Evolutionary conservation across 2,329 filamentous ascomycete species (phyloP).

Genomic region (Biscogniauxia mediterranea): DNA sequence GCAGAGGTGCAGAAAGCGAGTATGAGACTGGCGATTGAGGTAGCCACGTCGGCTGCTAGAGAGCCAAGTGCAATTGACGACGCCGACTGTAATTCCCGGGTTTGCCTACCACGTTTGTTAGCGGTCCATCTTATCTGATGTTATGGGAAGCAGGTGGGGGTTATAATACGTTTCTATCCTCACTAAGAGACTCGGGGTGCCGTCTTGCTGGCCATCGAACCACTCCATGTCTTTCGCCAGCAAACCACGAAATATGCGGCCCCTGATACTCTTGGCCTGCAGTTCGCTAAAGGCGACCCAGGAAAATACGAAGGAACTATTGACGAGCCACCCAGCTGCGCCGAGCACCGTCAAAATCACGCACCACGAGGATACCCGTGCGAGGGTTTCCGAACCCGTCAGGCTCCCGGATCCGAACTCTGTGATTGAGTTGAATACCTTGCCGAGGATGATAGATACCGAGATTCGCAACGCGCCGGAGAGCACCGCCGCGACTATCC

Average conservation of each 20-base stretch:
- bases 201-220: constrained; percentile 74
- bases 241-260: constrained; percentile 64
- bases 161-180: constrained; percentile 65
- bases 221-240: constrained; percentile 74
- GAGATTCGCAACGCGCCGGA: constrained; percentile 63
- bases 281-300: constrained; percentile 82
- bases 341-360: constrained; percentile 64
- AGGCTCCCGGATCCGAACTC: constrained; percentile 58
- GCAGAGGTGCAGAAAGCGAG: constrained; percentile 80
- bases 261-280: constrained; percentile 67
- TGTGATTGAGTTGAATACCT: constrained; percentile 70
- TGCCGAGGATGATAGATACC: constrained; percentile 69
- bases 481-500: constrained; percentile 54
- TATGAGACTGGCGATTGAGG: constrained; percentile 61
- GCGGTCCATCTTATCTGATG: constrained; percentile 11
- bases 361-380: constrained; percentile 57
- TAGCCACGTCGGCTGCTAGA: constrained; percentile 61
- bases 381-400: constrained; percentile 49
- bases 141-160: background rate
- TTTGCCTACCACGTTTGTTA: constrained; percentile 58
- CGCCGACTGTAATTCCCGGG: constrained; percentile 76
- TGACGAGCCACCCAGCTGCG: constrained; percentile 62
- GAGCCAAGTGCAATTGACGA: constrained; percentile 78
- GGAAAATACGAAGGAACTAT: constrained; percentile 62
- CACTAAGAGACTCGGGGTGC: constrained; percentile 68